Conservation (phyloP, 2,329 filamentous ascomycete genomes). For the Elsinoe australis region DNA sequence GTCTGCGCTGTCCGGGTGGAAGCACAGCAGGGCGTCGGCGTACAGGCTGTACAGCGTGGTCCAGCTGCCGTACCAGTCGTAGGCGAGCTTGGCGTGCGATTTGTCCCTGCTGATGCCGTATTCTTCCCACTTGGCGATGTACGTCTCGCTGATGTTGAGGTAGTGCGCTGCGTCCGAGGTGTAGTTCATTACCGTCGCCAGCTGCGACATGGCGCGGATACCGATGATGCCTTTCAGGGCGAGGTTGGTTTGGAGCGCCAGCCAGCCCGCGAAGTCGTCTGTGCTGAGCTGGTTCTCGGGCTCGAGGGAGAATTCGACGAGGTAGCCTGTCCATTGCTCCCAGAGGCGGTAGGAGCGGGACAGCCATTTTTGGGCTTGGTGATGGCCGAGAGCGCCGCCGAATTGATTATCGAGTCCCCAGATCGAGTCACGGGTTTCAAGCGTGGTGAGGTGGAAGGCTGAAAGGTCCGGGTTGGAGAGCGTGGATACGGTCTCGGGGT, state of each 20-base stretch:
- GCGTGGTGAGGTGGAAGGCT: conserved; percentile 37
- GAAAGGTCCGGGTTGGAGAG: conserved; percentile 30
- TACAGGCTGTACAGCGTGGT: conserved; percentile 82
- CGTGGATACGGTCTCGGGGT: conserved; percentile 21
- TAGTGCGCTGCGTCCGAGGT: conserved; percentile 52
- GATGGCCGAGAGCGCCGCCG: conserved; percentile 45
- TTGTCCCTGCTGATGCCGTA: conserved; percentile 62
- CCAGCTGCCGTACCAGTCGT: conserved; percentile 74
- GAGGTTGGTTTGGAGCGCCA: conserved; percentile 72
- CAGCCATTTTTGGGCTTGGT: conserved; percentile 58
- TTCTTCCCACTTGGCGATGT: conserved; percentile 65
- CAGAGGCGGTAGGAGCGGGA: conserved; percentile 62
- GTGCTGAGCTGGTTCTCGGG: conserved; percentile 73
- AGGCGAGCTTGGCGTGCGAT: conserved; percentile 68
- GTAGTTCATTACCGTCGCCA: conserved; percentile 56
- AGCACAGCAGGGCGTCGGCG: conserved; percentile 71
- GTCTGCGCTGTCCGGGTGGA: conserved; percentile 47
- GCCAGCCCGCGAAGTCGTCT: conserved; percentile 74
- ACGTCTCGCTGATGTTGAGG: conserved; percentile 52
- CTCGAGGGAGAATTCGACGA: conserved; percentile 66
- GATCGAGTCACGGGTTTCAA: conserved; percentile 46
- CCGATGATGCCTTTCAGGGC: conserved; percentile 79
- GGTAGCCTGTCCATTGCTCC: conserved; percentile 70
- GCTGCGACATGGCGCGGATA: conserved; percentile 67
- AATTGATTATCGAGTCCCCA: conserved; percentile 55